phyloP scores from a whole-genome alignment of 495 filamentous ascomycete genomes.

The Neurospora sp. region DNA sequence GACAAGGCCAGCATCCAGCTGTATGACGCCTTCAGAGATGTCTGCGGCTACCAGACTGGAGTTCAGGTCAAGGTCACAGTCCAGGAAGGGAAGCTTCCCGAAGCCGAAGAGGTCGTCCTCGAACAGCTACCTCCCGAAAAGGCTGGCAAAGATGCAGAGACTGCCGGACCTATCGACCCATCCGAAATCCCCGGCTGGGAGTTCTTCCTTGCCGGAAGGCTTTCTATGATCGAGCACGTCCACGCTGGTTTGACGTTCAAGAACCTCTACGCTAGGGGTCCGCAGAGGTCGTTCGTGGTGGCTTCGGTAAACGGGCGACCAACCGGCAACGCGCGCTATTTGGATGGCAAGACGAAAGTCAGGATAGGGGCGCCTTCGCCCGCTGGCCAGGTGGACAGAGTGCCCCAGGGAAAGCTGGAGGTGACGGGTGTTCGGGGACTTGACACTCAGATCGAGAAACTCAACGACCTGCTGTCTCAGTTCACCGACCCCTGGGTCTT shows the following conservation, averaged over 20 bases:
- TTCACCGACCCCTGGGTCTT: constrained; percentile 34
- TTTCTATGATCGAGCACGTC: constrained; percentile 36
- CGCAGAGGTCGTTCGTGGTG: constrained; percentile 37
- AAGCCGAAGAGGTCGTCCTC: constrained; percentile 32
- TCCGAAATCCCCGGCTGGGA: constrained; percentile 22
- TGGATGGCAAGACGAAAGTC: constrained; percentile 26
- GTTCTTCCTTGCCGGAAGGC: constrained; percentile 15
- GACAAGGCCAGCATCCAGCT: constrained; percentile 54
- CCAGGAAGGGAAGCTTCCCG: constrained; percentile 21
- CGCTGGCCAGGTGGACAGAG: constrained; percentile 1
- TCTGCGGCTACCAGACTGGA: constrained; percentile 53
- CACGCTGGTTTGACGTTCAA: constrained; percentile 40
- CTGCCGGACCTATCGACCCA: constrained; percentile 5
- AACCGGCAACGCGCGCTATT: constrained; percentile 28
- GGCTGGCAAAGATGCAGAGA: neutral
- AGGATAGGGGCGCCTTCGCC: constrained; percentile 17
- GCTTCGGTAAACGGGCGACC: constrained; percentile 33
- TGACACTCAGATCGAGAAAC: constrained; percentile 47
- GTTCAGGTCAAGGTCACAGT: constrained; percentile 47
- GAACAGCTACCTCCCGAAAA: constrained; percentile 10
- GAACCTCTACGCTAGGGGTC: constrained; percentile 32
- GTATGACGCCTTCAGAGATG: constrained; percentile 54
- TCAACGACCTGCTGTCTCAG: constrained; percentile 56
- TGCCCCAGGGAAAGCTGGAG: constrained; percentile 25
- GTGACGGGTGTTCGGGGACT: constrained; percentile 52